Evolutionary conservation across 2,329 filamentous ascomycete genomes (phyloP), one percentile per base, ranked within the genome.

Genomic region (Sclerotinia spermophila): DNA sequence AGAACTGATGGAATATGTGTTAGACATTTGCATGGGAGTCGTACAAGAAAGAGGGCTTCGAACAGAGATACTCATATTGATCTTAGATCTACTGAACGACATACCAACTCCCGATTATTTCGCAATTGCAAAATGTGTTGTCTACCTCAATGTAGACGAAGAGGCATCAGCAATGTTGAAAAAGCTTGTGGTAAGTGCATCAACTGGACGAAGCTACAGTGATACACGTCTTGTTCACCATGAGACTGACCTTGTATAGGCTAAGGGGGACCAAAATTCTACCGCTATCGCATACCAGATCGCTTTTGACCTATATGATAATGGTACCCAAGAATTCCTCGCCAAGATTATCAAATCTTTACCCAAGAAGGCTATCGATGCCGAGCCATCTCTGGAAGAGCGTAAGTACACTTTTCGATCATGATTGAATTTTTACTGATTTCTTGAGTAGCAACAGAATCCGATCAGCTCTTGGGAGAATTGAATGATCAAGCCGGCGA

Each of bases 241-340:
- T 60, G 24, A 27, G 1, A 75, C 74, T 69, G 45, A 69, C 27
- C 27, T 13, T 27, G 1, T 24, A 2, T 42, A 69, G 67, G 72
- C 91, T 72, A 92, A 92, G 74, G 92, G 89, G 8, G 92, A 97
- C 75, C 86, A 89, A 66, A 89, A 89, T 72, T 94, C 93, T 0
- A 87, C 93, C 24, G 92, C 94, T 30, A 91, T 93, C 65, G 96
- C 96, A 27, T 99, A 98, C 81, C 96, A 99, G 80, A 97, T 99
- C 71, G 96, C 95, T 1, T 99, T 99, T 78, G 96, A 99, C 78
- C 86, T 99, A 8, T 98, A 97, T 81, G 96, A 99, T 82, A 99
- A 99, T 79, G 96, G 96, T 75, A 98, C 96, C 0, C 96, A 99
- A 78, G 96, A 98, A 79, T 99, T 99, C 77, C 82, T 99, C 35